Percentiles rank a stretch among this genome's conserved stretches.
Evolutionary conservation across 352 stramenopile genomes (phyloP).

Genomic region (Phytophthora foliorum): DNA sequence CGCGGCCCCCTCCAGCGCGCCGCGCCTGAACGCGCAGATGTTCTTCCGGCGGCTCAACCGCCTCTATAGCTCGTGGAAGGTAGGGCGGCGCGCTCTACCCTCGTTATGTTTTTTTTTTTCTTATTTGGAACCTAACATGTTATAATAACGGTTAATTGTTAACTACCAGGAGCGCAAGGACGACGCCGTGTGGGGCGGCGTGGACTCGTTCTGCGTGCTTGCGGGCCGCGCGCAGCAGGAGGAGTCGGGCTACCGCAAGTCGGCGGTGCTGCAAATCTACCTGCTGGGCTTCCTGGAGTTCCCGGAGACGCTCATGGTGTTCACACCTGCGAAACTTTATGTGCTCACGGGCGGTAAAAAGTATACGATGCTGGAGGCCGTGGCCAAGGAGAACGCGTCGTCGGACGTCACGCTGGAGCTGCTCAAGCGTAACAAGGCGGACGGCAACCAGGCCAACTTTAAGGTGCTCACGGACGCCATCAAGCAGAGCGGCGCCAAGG

Average conservation of each 20-base stretch:
- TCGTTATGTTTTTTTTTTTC: not conserved
- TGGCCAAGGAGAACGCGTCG: constrained; percentile 66
- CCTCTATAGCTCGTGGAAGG: constrained; percentile 79
- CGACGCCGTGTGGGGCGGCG: constrained; percentile 57
- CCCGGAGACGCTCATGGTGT: constrained; percentile 93
- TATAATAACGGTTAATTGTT: constrained; percentile 4
- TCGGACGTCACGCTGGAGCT: constrained; percentile 85
- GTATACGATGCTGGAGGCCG: constrained; percentile 86
- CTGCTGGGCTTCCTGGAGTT: constrained; percentile 93
- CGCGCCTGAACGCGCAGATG: constrained; percentile 65
- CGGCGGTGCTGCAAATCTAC: constrained; percentile 91
- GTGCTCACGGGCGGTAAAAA: constrained; percentile 92
- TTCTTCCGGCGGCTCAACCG: constrained; percentile 88
- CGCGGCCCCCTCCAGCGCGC: constrained; percentile 23
- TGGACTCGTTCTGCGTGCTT: constrained; percentile 87
- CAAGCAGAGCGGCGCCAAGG: constrained; percentile 63
- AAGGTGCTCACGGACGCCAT: constrained; percentile 78
- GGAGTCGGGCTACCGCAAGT: constrained; percentile 92
- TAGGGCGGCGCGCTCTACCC: constrained; percentile 12
- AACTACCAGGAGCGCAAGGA: constrained; percentile 50
- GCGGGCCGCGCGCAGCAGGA: constrained; percentile 85
- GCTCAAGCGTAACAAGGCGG: constrained; percentile 87
- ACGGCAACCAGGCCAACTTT: constrained; percentile 86
- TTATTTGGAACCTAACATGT: constrained; percentile 1
- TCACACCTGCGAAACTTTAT: constrained; percentile 85